These are phyloP conservation scores for Haplosporangium sp. DNA, from an alignment of 371 early-diverging fungal genomes.

Conservation along the genomic window DNA sequence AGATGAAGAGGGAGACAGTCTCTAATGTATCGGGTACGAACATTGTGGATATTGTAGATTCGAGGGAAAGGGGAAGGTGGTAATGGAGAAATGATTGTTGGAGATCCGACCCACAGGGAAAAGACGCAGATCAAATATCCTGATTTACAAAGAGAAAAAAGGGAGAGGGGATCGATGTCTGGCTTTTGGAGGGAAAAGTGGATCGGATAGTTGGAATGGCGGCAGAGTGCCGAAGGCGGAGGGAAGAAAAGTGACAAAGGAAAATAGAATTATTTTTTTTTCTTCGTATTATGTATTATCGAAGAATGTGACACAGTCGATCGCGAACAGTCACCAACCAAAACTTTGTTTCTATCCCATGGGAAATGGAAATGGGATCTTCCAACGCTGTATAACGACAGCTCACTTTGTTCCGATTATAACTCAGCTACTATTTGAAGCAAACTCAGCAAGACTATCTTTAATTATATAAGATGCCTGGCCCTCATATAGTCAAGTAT, in stretches of 20 bases:
- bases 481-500: too few species aligned
- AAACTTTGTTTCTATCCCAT: too few species aligned
- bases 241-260: not conserved
- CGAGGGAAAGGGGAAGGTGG: not conserved
- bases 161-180: not conserved
- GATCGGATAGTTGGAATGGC: slow-evolving; percentile 8
- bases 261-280: not conserved
- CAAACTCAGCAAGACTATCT: too few species aligned
- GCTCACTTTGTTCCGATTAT: too few species aligned
- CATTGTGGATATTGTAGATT: slow-evolving; percentile 4
- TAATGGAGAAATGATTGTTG: not conserved
- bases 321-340: not conserved
- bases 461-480: too few species aligned
- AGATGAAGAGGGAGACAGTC: slow-evolving; percentile 47
- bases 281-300: too few species aligned
- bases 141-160: not conserved
- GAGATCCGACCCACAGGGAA: slow-evolving; percentile 9
- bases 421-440: too few species aligned
- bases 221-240: not conserved
- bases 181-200: slow-evolving; percentile 5
- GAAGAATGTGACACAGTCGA: not conserved
- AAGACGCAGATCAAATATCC: not conserved
- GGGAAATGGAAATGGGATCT: too few species aligned
- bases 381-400: too few species aligned
- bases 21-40: slow-evolving; percentile 49